Conservation (phyloP, 2,329 filamentous ascomycete genomes). For the Sarocladium strictum region DNA sequence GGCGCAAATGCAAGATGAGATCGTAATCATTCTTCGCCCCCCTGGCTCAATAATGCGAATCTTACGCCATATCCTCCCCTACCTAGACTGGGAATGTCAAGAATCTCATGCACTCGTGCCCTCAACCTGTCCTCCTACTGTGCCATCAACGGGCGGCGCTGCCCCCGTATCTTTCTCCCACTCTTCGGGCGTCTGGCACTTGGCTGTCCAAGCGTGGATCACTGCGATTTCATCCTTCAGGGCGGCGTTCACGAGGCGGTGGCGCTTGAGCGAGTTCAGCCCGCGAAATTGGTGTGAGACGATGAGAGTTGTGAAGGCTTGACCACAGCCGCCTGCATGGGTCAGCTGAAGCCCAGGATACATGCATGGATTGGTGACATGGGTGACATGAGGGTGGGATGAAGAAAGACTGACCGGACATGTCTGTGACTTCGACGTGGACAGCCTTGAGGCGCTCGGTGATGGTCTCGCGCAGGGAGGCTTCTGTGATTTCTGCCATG, state of each 20-base stretch:
- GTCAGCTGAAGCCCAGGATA: not conserved
- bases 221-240: constrained; percentile 82
- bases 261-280: constrained; percentile 73
- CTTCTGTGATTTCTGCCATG: constrained; percentile 65
- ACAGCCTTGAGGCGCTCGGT: constrained; percentile 63
- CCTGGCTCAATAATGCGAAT: not conserved
- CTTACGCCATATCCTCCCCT: no score
- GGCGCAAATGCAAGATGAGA: not conserved
- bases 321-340: constrained; percentile 51
- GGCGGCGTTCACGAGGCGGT: constrained; percentile 77
- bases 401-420: constrained; percentile 65
- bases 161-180: constrained; percentile 61
- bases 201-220: constrained; percentile 93
- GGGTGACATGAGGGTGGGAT: not conserved
- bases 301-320: constrained; percentile 54
- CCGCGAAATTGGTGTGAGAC: constrained; percentile 63
- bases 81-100: constrained; percentile 10
- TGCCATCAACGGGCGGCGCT: constrained; percentile 37
- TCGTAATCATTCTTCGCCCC: not conserved
- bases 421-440: constrained; percentile 83
- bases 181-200: constrained; percentile 87
- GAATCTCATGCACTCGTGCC: constrained; percentile 15
- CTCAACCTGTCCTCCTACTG: constrained; percentile 36
- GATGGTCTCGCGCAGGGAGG: constrained; percentile 63
- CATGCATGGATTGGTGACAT: constrained; percentile 1